Evolutionary conservation across 768 basidiomycete species (phyloP).

Genomic region (Dictyophora rubrovolvata): DNA sequence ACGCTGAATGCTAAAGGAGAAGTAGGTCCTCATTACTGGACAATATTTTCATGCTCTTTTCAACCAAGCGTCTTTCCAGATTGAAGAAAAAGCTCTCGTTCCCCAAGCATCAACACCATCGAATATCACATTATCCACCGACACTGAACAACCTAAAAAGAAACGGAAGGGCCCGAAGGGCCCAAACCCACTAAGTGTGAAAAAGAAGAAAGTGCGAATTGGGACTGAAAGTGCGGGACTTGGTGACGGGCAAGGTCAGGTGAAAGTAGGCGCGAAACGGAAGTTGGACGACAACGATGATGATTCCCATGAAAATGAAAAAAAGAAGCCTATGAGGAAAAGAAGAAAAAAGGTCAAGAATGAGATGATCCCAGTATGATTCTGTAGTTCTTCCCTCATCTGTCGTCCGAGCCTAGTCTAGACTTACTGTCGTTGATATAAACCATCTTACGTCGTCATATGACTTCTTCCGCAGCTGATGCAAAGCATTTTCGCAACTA

Average conservation of each 20-base stretch:
- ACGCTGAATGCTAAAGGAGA: conserved; percentile 42
- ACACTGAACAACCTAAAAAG: conserved; percentile 35
- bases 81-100: conserved; percentile 51
- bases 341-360: conserved; percentile 1
- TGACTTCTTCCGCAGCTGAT: background rate
- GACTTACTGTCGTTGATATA: background rate
- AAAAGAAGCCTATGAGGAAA: conserved; percentile 2
- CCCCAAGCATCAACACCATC: conserved; percentile 21
- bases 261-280: conserved; percentile 20
- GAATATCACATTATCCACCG: conserved; percentile 21
- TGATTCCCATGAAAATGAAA: background rate
- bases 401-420: background rate
- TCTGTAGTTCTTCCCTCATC: background rate
- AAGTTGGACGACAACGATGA: conserved; percentile 18
- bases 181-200: conserved; percentile 87
- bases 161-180: conserved; percentile 66
- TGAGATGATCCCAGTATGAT: background rate
- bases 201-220: conserved; percentile 57
- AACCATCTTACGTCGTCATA: background rate
- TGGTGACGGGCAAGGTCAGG: conserved; percentile 11
- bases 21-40: background rate
- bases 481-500: background rate
- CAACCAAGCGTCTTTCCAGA: conserved; percentile 27
- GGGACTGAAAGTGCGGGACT: conserved; percentile 4
- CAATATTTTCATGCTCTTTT: background rate